Base-by-base conservation (phyloP, 2,329 filamentous ascomycete species). In the Arthrobotrys megalospora region DNA sequence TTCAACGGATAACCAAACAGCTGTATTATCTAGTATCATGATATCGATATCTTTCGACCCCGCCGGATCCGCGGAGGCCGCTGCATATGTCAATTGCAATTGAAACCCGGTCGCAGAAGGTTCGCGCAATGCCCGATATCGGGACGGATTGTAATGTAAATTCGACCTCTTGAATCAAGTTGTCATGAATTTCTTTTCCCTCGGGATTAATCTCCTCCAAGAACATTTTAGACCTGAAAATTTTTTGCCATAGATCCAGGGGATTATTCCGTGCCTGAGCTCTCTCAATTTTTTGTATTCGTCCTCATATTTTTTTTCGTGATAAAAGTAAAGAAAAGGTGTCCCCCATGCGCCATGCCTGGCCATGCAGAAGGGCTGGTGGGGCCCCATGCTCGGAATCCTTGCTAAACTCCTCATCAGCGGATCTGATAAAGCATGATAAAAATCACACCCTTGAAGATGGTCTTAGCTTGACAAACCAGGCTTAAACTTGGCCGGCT, bases 391-490 rank as follows among this genome's bases (percentile, higher is more conserved):
- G 55, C 36, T 60, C 55, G 34, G 66, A 32, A 63, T 36, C 68
- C 68, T 24, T 72, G 47, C 34, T 24, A 16, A 73, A 45, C 41
- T 45, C 38, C n/a, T 24, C 70, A 67, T 75, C 70, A 75, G 73
- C 73, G 73, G 73, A 77, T 77, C 73, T 77, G 73, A 77, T 77
- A 77, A 77, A 52, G 73, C 43, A 67, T 71, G 73, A 77, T 77
- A 77, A 77, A 77, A 77, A 53, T 58, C 34, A 58, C 36, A 19
- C 62, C 64, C 55, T 32, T 12, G 34, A 52, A 55, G 16, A 10
- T 38, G 34, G 45, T 16, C 12, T 14, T 14, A 47, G 65, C 52
- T 19, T 55, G 52, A 38, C 53, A 60, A 43, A 60, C 55, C 55
- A 28, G 55, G 21, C 55, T 28, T 24, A 34, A 36, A 21, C 16